Base-by-base conservation (phyloP, 2,329 filamentous ascomycete species). In the Pseudogymnoascus sp. region DNA sequence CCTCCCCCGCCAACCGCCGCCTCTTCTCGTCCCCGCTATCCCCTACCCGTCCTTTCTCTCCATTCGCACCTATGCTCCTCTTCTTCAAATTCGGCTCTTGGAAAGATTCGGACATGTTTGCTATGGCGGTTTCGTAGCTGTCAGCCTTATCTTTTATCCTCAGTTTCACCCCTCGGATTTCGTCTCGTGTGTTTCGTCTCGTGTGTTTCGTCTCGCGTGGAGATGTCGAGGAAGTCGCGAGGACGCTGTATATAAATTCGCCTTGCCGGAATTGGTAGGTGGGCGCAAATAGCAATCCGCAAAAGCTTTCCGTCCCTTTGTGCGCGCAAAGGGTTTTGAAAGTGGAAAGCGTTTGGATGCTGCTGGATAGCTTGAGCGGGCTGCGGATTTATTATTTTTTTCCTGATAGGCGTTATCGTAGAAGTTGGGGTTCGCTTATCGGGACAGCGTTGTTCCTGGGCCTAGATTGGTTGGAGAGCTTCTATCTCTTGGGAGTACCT, bases 371-470 rank as follows among this genome's bases (percentile, higher is more conserved):
- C 43, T 49, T 14, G 23, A 28, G 43, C 12, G 9, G 41, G 18
- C 41, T 40, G 21, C 21, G 41, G 12, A 45, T 45, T 45, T 49
- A 49, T 16, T 49, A 28, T 31, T 28, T 49, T 49, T 49, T 49
- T 49, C 43, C 5, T 4, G 43, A 49, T 49, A 49, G 43, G 43
- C 43, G 43, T 49, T 49, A 49, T 49, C 43, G 23, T 16, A n/a
- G 14, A 49, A 49, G 43, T 49, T 49, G 43, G 43, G 43, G 43
- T 49, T 49, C 43, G 43, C 43, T 49, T 49, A 49, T 49, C 43
- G 43, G 43, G 23, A 5, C 28, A 49, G 43, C 43, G 43, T 49
- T 49, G 43, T 28, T 49, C 43, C 43, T 49, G 23, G 23, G 4
- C 12, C 31, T 33, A 12, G 11, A 33, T 38, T 37, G 35, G 14